phyloP scores from a whole-genome alignment of 2,329 filamentous ascomycete genomes.

The Zarea fungicola region DNA sequence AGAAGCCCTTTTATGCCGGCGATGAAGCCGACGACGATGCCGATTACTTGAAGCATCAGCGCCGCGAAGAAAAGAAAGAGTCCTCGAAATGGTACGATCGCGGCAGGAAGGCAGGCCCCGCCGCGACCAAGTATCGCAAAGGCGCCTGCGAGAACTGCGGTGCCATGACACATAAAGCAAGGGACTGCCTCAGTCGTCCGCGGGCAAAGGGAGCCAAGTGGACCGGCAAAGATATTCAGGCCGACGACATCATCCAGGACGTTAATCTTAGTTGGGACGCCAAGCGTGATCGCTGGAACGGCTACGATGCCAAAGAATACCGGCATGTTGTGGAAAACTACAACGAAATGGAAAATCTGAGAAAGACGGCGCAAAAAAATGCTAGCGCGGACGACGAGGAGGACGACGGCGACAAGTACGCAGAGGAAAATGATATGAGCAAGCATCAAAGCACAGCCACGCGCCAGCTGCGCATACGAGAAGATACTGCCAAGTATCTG shows the following conservation, averaged over 20 bases:
- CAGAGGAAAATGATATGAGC: slow-evolving; percentile 95
- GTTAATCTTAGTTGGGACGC: slow-evolving; percentile 92
- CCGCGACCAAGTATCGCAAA: slow-evolving; percentile 94
- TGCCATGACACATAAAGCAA: slow-evolving; percentile 91
- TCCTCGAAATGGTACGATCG: slow-evolving; percentile 90
- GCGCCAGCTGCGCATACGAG: slow-evolving; percentile 81
- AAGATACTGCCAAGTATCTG: slow-evolving; percentile 96
- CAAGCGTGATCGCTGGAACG: slow-evolving; percentile 96
- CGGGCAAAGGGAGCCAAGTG: slow-evolving; percentile 86
- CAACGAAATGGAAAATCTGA: slow-evolving; percentile 75
- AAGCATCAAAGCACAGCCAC: slow-evolving; percentile 87
- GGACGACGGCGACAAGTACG: slow-evolving; percentile 69
- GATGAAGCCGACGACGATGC: slow-evolving; percentile 69
- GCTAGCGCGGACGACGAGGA: slow-evolving; percentile 43
- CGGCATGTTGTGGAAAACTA: slow-evolving; percentile 82
- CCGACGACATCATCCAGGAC: slow-evolving; percentile 82
- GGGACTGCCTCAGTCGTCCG: slow-evolving; percentile 86
- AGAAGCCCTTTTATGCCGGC: slow-evolving; percentile 91
- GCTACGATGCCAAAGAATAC: slow-evolving; percentile 89
- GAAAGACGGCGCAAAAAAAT: slow-evolving; percentile 48
- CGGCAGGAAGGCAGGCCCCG: slow-evolving; percentile 75
- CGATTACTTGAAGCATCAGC: slow-evolving; percentile 96
- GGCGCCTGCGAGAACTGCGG: slow-evolving; percentile 98
- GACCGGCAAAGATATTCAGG: slow-evolving; percentile 89
- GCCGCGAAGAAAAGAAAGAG: slow-evolving; percentile 55